Base-by-base conservation (phyloP, 2,329 filamentous ascomycete species). In the Monilinia aucupariae region DNA sequence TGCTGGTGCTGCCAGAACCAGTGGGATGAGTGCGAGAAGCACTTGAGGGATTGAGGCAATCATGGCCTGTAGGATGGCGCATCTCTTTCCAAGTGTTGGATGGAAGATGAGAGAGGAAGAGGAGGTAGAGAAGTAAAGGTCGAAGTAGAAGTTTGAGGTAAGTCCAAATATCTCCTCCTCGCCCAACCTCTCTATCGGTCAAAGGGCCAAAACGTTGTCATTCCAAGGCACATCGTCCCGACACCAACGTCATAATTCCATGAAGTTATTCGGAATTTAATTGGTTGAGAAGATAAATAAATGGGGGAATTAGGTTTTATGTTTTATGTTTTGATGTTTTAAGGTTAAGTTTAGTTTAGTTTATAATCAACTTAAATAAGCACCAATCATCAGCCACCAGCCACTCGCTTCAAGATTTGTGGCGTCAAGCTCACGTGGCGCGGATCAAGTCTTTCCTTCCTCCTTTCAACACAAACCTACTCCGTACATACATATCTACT, bases 1-100 rank as follows among this genome's bases (percentile, higher is more conserved):
- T 10, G 68, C 68, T 27, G 70, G 69, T 43, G 58, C 67, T 66
- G 71, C 69, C 15, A 72, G 55, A 52, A 65, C 67, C 25, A 68
- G 20, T 58, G 68, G 67, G 49, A 71, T 49, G n/a, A 69, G 53
- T 48, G 64, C 62, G 17, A 71, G 60, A 32, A 69, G 53, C 48
- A 67, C 41, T 37, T 53, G 45, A 43, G 61, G n/a, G 25, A 68
- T 49, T 4, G 61, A 62, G 1, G 25, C 27, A 56, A 56, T 20
- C 59, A 61, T 61, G 54, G 7, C 34, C 34, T 34, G 8, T 32
- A 1, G 53, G 43, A 45, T 32, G 43, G 17, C 7, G 39, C 6
- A 37, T 8, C 15, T 10, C 4, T 25, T 47, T 34, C 30, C 22
- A n/a, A 4, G 41, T 25, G 27, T 25, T 17, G 13, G 17, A 15